Percentiles rank a stretch among this genome's conserved stretches.
These are phyloP conservation scores for Talaromyces sp. DNA, from an alignment of 2,329 filamentous ascomycete genomes.

Conservation along the genomic window DNA sequence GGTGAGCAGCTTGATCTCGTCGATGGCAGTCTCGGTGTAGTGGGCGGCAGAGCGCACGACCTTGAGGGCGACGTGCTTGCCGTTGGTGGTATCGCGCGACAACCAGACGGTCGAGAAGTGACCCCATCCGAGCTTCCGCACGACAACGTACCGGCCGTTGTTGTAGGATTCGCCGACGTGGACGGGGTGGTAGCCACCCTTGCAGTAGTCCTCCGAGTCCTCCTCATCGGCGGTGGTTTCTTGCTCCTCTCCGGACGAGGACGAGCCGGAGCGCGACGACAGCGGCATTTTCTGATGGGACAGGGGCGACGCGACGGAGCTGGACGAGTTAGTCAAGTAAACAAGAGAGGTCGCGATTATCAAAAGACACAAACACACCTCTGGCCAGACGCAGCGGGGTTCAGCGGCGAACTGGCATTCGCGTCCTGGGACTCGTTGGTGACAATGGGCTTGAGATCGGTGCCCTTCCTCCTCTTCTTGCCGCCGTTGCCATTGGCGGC, in stretches of 20 bases:
- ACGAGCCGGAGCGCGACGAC: slow-evolving; percentile 68
- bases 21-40: slow-evolving; percentile 97
- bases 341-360: slow-evolving; percentile 4
- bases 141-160: slow-evolving; percentile 90
- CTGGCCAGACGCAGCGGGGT: slow-evolving; percentile 36
- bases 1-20: slow-evolving; percentile 97
- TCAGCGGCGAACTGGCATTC: slow-evolving; percentile 29
- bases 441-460: slow-evolving; percentile 60
- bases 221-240: slow-evolving; percentile 97
- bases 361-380: slow-evolving; percentile 25
- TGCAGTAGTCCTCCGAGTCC: slow-evolving; percentile 98
- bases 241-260: slow-evolving; percentile 72
- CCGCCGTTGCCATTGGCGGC: slow-evolving; percentile 50
- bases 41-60: slow-evolving; percentile 96
- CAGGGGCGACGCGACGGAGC: slow-evolving; percentile 31
- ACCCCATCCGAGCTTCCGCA: slow-evolving; percentile 95
- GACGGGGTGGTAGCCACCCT: slow-evolving; percentile 96
- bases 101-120: slow-evolving; percentile 97
- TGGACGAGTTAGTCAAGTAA: slow-evolving; percentile 11
- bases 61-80: slow-evolving; percentile 95
- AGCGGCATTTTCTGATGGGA: slow-evolving; percentile 40
- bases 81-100: slow-evolving; percentile 74
- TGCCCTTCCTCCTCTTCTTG: slow-evolving; percentile 62
- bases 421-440: slow-evolving; percentile 52
- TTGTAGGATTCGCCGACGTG: slow-evolving; percentile 95